Percentiles rank a stretch among this genome's conserved stretches.
Conservation (phyloP, 805 yeast genomes). For the Zygoascus tannicola region DNA sequence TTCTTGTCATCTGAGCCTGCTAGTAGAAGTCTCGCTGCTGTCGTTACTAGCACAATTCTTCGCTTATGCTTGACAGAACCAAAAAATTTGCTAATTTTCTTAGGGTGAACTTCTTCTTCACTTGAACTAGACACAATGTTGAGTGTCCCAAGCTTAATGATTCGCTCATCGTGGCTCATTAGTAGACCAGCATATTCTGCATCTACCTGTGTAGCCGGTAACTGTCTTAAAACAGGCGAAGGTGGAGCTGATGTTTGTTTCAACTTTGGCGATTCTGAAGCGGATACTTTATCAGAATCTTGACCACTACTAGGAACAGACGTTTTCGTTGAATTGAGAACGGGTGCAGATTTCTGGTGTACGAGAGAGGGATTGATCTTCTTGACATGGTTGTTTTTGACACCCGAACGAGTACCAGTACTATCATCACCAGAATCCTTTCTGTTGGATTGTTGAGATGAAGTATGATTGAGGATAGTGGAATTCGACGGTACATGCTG, state of each 20-base stretch:
- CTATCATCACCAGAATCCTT: neutral
- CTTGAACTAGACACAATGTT: slow-evolving; percentile 12
- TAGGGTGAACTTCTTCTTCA: slow-evolving; percentile 15
- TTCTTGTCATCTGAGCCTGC: slow-evolving; percentile 24
- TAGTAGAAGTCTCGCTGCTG: slow-evolving; percentile 27
- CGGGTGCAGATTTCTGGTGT: neutral
- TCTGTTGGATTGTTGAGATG: neutral
- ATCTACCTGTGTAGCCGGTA: slow-evolving; percentile 39
- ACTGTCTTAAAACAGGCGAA: slow-evolving; percentile 26
- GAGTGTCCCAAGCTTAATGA: slow-evolving; percentile 37
- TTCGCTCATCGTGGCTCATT: slow-evolving; percentile 38
- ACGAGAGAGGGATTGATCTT: neutral
- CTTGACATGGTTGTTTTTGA: neutral
- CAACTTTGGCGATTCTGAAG: neutral
- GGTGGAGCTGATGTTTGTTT: slow-evolving; percentile 4
- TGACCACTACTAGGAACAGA: neutral
- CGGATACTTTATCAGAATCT: no score
- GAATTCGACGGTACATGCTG: neutral
- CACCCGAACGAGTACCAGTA: neutral
- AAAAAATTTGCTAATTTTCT: slow-evolving; percentile 21
- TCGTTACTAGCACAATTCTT: slow-evolving; percentile 28
- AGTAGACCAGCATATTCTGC: slow-evolving; percentile 40
- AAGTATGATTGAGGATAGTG: neutral
- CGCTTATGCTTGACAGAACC: slow-evolving; percentile 20
- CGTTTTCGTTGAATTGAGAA: neutral